phyloP scores from a whole-genome alignment of 441 rosid genomes.

The Corymbia calophylla region DNA sequence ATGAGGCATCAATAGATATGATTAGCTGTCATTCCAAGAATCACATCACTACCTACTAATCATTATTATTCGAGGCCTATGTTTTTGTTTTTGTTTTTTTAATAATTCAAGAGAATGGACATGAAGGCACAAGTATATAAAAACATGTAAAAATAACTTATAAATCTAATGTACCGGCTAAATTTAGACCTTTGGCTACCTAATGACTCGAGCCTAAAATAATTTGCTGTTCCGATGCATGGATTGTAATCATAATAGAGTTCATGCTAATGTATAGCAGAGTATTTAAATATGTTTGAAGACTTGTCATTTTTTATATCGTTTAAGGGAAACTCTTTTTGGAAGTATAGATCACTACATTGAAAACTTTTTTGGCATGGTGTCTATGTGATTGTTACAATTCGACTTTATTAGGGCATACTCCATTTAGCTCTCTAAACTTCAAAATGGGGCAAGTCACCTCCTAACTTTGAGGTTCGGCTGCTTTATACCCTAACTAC shows the following conservation, averaged over 20 bases:
- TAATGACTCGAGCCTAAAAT: background rate
- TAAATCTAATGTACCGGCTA: too few species aligned
- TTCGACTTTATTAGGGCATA: background rate
- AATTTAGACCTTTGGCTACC: too few species aligned
- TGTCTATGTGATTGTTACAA: background rate
- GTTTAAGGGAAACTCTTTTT: background rate
- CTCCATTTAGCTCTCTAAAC: background rate
- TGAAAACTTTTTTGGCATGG: background rate
- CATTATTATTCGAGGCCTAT: background rate
- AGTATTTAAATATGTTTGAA: background rate
- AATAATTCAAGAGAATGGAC: too few species aligned
- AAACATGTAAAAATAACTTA: too few species aligned
- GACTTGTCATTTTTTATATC: background rate
- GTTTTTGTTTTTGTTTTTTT: background rate
- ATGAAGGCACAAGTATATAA: too few species aligned
- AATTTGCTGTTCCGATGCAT: background rate
- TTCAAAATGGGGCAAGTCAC: background rate
- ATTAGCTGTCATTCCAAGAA: background rate
- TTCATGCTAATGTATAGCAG: background rate
- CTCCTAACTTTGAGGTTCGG: background rate
- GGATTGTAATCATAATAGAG: background rate
- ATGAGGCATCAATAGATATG: too few species aligned
- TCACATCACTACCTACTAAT: background rate
- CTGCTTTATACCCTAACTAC: background rate
- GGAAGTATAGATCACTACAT: background rate